Percentiles rank a stretch among this genome's conserved stretches.
Conservation (phyloP, 371 early-diverging fungal species). For the Rhizopus delemar region DNA sequence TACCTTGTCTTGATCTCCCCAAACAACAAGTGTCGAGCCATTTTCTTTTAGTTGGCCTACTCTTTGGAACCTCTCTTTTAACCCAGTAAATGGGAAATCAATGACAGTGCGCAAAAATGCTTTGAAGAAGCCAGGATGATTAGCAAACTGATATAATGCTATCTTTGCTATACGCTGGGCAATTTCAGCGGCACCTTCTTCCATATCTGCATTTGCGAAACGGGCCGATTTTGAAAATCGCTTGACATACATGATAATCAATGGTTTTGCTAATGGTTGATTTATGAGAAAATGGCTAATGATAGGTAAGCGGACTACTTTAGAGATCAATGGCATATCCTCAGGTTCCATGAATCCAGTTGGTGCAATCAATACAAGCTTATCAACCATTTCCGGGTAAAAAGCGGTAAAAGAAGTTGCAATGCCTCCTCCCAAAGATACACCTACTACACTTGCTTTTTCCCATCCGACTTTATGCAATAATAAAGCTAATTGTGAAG, state of each 20-base stretch:
- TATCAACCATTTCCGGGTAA: slow-evolving; percentile 54
- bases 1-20: slow-evolving; percentile 54
- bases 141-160: slow-evolving; percentile 35
- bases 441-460: slow-evolving; percentile 44
- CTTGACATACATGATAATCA: slow-evolving; percentile 2
- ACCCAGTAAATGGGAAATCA: slow-evolving; percentile 41
- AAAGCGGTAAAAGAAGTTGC: slow-evolving; percentile 52
- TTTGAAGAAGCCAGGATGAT: slow-evolving; percentile 51
- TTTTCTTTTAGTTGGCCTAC: slow-evolving; percentile 31
- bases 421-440: slow-evolving; percentile 57
- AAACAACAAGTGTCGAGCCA: slow-evolving; percentile 35
- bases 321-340: slow-evolving; percentile 35
- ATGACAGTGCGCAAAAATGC: slow-evolving; percentile 45
- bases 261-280: slow-evolving; percentile 22
- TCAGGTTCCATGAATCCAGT: slow-evolving; percentile 46
- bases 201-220: background rate
- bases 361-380: slow-evolving; percentile 55
- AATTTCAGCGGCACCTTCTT: slow-evolving; percentile 5
- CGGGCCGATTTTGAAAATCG: slow-evolving; percentile 8
- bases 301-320: slow-evolving; percentile 23
- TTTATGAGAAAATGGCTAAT: slow-evolving; percentile 13
- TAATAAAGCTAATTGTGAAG: slow-evolving; percentile 48
- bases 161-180: slow-evolving; percentile 6
- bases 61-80: slow-evolving; percentile 32
- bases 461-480: slow-evolving; percentile 62